Base-by-base conservation (phyloP, 768 basidiomycete genomes). In the Boletus edulis region DNA sequence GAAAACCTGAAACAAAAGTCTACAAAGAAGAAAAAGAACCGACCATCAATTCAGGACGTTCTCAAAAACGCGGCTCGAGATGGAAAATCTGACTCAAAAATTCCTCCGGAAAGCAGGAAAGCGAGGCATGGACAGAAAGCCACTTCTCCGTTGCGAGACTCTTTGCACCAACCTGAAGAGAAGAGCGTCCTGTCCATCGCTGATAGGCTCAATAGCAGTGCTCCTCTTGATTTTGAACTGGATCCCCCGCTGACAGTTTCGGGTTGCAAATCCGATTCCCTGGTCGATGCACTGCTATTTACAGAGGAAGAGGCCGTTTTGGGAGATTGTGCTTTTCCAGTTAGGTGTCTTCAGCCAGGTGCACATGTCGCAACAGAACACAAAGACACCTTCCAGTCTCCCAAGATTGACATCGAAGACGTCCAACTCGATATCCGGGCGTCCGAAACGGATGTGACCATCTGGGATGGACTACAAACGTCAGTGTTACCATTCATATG, bases 401-500 rank as follows among this genome's bases (percentile, higher is more conserved):
- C 15, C 22, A 46, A 37, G 18, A 29, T 46, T 13, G 32, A 40
- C 7, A 27, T 46, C 18, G 40, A 58, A 12, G 58, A 67, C 13
- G 15, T 71, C 8, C 50, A 38, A 12, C 49, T 69, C 8, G 4
- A 39, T n/a, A 62, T 65, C 17, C 35, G 42, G 4, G 38, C 59
- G 3, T 45, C 51, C n/a, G 53, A 62, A 27, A 45, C 40, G 3
- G 47, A 69, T 12, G 24, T 65, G 32, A 69, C 65, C 3, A 55
- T 68, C 51, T 69, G 67, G 69, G 69, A 69, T 13, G 61, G 55
- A 18, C 49, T 55, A 5, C 32, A 13, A 32, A 46, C 44, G 68
- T 69, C 22, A 38, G 67, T 69, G 1, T 12, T 37, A 20, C 18
- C 43, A 27, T n/a, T 38, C 1, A 37, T 37, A 37, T 37, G 17